Conservation (phyloP, 2,329 filamentous ascomycete genomes). For the Drechslerella stenobrocha region DNA sequence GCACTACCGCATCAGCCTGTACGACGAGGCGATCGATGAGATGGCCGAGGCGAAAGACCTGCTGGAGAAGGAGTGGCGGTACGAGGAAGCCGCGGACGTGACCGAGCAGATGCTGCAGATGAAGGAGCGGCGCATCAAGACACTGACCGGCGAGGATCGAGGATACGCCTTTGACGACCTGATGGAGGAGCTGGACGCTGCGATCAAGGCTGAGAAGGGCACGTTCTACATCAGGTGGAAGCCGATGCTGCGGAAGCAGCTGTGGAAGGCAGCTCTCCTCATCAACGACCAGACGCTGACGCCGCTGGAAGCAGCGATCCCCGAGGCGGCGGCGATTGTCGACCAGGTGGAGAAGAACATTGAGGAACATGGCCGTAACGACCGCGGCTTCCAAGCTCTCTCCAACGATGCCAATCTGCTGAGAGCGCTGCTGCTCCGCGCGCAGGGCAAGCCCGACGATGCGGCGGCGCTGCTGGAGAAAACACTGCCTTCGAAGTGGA, state of each 20-base stretch:
- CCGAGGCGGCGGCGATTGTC: conserved; percentile 9
- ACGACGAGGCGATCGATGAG: conserved; percentile 28
- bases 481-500: conserved; percentile 40
- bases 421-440: conserved; percentile 15
- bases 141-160: conserved; percentile 22
- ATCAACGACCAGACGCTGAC: conserved; percentile 15
- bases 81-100: conserved; percentile 7
- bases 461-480: conserved; percentile 28
- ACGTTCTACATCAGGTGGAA: conserved; percentile 9
- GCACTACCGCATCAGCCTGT: conserved; percentile 23
- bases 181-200: conserved; percentile 22
- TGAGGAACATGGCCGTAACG: neutral
- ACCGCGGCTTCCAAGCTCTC: conserved; percentile 8
- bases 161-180: conserved; percentile 42
- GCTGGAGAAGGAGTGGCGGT: conserved; percentile 14
- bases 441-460: conserved; percentile 35
- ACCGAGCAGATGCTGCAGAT: conserved; percentile 27
- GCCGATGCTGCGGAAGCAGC: conserved; percentile 19
- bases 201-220: conserved; percentile 11
- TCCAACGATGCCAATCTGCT: conserved; percentile 8
- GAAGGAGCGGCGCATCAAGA: conserved; percentile 22
- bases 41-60: conserved; percentile 20
- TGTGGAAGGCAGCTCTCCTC: conserved; percentile 30
- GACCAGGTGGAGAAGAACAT: conserved; percentile 5
- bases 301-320: conserved; percentile 5